Conservation (phyloP, 169 alveolate species). For the Plasmodium fragile region DNA sequence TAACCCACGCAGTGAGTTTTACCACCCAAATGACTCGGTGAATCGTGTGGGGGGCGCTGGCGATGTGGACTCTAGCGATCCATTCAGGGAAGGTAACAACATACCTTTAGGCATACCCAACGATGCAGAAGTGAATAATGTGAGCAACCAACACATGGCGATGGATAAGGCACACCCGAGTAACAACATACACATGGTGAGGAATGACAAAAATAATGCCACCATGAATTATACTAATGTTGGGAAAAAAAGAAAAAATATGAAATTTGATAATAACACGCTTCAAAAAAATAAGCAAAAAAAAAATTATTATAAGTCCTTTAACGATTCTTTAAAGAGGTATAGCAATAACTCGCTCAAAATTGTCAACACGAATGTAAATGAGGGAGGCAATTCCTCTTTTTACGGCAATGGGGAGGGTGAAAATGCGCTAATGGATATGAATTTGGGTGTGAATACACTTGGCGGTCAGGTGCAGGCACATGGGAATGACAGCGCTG, state of each 20-base stretch:
- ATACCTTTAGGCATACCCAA: background rate
- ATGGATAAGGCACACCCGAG: background rate
- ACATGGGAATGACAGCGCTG: background rate
- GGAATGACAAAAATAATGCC: slow-evolving; percentile 18
- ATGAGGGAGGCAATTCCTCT: background rate
- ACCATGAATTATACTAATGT: background rate
- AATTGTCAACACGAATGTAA: background rate
- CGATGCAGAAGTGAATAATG: background rate
- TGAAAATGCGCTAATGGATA: background rate
- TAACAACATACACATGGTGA: background rate
- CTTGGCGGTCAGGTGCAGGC: background rate
- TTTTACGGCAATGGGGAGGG: background rate
- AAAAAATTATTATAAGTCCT: slow-evolving; percentile 13
- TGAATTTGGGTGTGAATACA: background rate
- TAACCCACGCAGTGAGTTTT: background rate
- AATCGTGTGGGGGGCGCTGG: background rate
- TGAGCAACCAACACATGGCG: background rate
- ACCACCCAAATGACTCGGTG: background rate
- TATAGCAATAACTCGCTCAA: slow-evolving; percentile 30
- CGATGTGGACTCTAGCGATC: background rate
- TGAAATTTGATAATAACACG: slow-evolving; percentile 13
- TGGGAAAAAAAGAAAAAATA: slow-evolving; percentile 24
- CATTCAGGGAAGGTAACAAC: background rate
- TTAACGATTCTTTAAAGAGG: slow-evolving; percentile 42
- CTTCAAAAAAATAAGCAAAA: slow-evolving; percentile 42